These are phyloP conservation scores for Endocladia muricata DNA, from an alignment of 31 red algal genomes.

Conservation along the genomic window DNA sequence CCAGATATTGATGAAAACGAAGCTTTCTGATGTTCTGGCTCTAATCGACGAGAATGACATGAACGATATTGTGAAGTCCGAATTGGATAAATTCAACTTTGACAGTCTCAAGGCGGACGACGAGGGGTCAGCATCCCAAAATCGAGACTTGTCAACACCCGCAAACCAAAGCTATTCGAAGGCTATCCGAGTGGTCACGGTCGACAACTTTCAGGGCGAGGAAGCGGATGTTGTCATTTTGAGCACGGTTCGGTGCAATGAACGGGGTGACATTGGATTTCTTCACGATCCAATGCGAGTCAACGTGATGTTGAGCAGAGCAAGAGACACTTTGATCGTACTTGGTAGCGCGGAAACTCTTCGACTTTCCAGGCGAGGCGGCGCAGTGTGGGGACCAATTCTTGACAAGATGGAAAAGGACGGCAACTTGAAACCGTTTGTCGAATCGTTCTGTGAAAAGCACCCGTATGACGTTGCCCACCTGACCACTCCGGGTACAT, in stretches of 20 bases:
- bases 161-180: slow-evolving; percentile 11
- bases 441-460: no score
- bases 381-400: not conserved
- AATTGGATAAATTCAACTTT: no score
- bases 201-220: slow-evolving; percentile 87
- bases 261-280: slow-evolving; percentile 49
- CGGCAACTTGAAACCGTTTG: no score
- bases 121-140: no score
- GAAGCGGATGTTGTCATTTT: slow-evolving; percentile 60
- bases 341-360: slow-evolving; percentile 48
- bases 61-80: no score
- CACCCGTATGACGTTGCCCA: no score
- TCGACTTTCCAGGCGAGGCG: not conserved
- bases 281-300: slow-evolving; percentile 18
- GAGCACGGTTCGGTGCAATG: slow-evolving; percentile 60
- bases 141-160: not conserved
- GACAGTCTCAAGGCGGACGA: no score
- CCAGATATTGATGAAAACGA: no score
- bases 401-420: no score
- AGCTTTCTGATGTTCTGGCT: slow-evolving; percentile 14
- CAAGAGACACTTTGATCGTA: slow-evolving; percentile 53
- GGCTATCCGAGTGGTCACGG: slow-evolving; percentile 60
- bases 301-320: slow-evolving; percentile 77
- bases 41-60: slow-evolving; percentile 29
- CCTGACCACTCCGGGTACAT: no score